Conservation (phyloP, 305 asterid genomes). For the Fraxinus ornus region DNA sequence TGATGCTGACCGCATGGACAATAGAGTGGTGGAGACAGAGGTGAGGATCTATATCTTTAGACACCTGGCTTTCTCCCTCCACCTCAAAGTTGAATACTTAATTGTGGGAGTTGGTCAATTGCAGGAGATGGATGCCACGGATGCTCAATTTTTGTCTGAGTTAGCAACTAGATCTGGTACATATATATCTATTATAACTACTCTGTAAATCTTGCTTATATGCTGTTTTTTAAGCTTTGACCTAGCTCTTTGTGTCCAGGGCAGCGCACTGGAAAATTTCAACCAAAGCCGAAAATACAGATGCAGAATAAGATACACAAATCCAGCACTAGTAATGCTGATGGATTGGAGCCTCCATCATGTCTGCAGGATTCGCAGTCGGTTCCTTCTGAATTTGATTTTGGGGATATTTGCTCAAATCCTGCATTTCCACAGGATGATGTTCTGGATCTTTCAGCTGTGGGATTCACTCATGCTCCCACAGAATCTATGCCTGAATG, state of each 20-base stretch:
- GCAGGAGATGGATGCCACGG: conserved; percentile 48
- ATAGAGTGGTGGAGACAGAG: conserved; percentile 32
- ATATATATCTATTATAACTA: conserved; percentile 16
- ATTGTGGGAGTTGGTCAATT: conserved; percentile 25
- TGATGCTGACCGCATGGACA: conserved; percentile 22
- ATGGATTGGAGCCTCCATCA: conserved; percentile 25
- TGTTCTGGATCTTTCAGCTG: conserved; percentile 47
- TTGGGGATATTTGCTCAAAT: conserved; percentile 32
- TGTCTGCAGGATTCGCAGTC: conserved; percentile 27
- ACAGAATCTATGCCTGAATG: conserved; percentile 40
- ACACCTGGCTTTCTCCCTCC: not conserved
- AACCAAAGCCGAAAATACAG: conserved; percentile 48
- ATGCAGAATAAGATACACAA: conserved; percentile 28
- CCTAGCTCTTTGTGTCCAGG: conserved; percentile 35
- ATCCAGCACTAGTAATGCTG: conserved; percentile 20
- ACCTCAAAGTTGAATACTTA: not conserved
- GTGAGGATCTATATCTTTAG: conserved; percentile 24
- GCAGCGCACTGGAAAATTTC: conserved; percentile 40
- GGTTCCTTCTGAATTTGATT: conserved; percentile 34
- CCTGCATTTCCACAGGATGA: conserved; percentile 42
- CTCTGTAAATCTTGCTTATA: conserved; percentile 2
- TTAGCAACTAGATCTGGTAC: conserved; percentile 48
- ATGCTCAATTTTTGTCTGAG: conserved; percentile 34
- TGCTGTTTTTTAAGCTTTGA: conserved; percentile 22
- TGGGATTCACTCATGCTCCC: conserved; percentile 36